phyloP scores from a whole-genome alignment of 2,329 filamentous ascomycete species.

The Apiospora rasikravindrae region DNA sequence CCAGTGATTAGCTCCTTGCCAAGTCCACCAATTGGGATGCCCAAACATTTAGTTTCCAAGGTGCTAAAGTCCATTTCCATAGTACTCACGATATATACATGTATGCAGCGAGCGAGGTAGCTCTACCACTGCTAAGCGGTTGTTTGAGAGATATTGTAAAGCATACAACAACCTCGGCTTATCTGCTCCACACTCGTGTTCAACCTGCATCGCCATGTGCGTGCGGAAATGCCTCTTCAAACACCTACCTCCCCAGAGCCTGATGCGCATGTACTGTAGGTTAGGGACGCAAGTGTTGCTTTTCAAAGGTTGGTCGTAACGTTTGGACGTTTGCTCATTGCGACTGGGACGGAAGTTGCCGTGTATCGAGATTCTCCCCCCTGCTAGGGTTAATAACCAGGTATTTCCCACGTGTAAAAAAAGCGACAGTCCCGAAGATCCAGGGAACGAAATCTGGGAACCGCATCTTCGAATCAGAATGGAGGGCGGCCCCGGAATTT shows the following conservation, averaged over 20 bases:
- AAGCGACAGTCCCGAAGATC: constrained; percentile 23
- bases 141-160: not conserved
- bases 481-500: constrained; percentile 37
- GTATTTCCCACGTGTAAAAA: constrained; percentile 32
- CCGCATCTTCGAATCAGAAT: constrained; percentile 35
- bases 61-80: not conserved
- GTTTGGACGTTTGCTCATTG: not conserved
- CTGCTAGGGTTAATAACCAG: constrained; percentile 13
- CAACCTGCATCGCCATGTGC: not conserved
- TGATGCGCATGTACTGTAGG: not conserved
- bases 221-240: not conserved
- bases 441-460: constrained; percentile 30
- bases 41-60: not conserved
- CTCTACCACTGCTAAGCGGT: not conserved
- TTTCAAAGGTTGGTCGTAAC: not conserved
- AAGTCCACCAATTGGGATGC: not conserved
- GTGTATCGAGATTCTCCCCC: constrained; percentile 5
- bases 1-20: not conserved
- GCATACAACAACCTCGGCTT: not conserved
- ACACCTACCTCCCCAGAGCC: not conserved
- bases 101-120: not conserved
- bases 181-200: not conserved
- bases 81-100: not conserved
- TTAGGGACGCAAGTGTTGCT: not conserved
- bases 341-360: constrained; percentile 15